A percentile compares a stretch with the other conserved stretches of the same genome.
These are phyloP conservation scores for Xylaria curta DNA, from an alignment of 495 filamentous ascomycete species.

Conservation along the genomic window DNA sequence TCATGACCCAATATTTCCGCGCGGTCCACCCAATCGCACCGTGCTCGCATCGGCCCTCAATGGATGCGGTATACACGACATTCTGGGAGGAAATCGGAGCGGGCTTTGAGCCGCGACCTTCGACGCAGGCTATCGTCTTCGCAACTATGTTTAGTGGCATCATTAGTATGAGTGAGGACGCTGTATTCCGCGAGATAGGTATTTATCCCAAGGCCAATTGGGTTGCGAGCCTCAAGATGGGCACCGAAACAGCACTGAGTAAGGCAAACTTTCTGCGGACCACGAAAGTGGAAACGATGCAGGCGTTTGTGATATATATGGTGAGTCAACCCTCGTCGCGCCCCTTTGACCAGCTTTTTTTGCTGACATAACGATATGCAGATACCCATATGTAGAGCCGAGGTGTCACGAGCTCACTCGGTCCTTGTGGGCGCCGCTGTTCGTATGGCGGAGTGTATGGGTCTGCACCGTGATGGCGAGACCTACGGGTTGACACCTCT, in stretches of 20 bases:
- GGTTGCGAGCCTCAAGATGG: conserved; percentile 65
- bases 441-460: conserved; percentile 77
- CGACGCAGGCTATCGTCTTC: conserved; percentile 70
- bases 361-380: conserved; percentile 38
- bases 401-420: conserved; percentile 74
- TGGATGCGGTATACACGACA: conserved; percentile 64
- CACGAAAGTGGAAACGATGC: conserved; percentile 72
- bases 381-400: conserved; percentile 72
- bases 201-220: conserved; percentile 57
- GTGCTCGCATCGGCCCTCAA: conserved; percentile 67
- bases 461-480: conserved; percentile 73
- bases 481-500: conserved; percentile 67
- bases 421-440: conserved; percentile 73
- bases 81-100: conserved; percentile 67
- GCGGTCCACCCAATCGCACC: conserved; percentile 71
- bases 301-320: conserved; percentile 77
- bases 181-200: conserved; percentile 53
- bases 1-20: conserved; percentile 69
- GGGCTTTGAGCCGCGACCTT: conserved; percentile 64
- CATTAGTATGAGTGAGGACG: conserved; percentile 65
- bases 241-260: conserved; percentile 66
- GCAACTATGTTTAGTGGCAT: conserved; percentile 71
- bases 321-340: conserved; percentile 43
- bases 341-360: neutral
- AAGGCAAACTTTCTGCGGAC: conserved; percentile 73